Evolutionary conservation across 306 rosid genomes (phyloP), one percentile per base, ranked within the genome.

Genomic region (Vigna hirtella): DNA sequence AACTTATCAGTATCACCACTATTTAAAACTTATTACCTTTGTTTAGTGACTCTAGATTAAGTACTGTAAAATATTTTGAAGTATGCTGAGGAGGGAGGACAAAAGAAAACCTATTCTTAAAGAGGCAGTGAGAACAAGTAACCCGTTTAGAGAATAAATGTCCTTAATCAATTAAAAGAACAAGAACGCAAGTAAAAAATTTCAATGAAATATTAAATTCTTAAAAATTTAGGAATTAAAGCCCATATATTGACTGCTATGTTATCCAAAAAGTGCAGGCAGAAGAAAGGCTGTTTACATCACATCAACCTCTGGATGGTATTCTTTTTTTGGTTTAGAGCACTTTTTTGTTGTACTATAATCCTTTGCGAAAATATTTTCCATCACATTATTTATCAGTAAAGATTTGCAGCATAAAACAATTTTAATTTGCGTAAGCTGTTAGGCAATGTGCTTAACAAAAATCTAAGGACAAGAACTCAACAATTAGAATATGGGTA

Each of bases 281-380:
- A 42, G 62, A 53, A 77, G 36, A 63, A 69, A 81, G 55, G 75
- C 45, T 53, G 40, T 64, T 58, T 63, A 45, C 15, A 30, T 50
- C 56, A 70, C 69, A 55, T 70, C 15, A 71, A 76, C 13, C 36
- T 45, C 55, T 42, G 68, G 48, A 55, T 48, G 55, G 81, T 16
- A 9, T 40, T 68, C 18, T 61, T 34, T 34, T 34, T 58, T 59
- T 68, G 28, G 73, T 47, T 62, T 62, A 17, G 16, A 72, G 61
- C 14, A 67, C 16, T 28, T 77, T 56, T 67, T 17, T 42, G 20
- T 12, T 40, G 30, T 12, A 50, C 47, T 42, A 78, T 15, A 51
- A 43, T 70, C 53, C 74, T 28, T 45, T 12, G 45, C 28, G 24
- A 14, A 70, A 76, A 70, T n/a, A 7, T 7, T 43, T 52, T 30